These are phyloP conservation scores for Goffeauzyma gilvescens DNA, from an alignment of 768 basidiomycete species.

Conservation along the genomic window DNA sequence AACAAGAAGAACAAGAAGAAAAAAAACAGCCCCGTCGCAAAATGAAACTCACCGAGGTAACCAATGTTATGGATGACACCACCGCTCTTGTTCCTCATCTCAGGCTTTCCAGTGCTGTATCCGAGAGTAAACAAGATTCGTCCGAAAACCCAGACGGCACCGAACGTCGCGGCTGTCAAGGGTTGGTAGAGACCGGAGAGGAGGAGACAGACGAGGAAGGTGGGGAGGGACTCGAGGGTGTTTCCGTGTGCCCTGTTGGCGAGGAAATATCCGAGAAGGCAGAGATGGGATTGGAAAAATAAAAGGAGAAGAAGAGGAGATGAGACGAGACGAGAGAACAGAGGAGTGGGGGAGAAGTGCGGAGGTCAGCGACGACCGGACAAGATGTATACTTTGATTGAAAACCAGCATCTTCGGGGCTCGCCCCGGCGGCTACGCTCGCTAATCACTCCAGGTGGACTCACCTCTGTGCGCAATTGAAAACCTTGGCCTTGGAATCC, in stretches of 20 bases:
- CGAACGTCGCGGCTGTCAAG: conserved; percentile 1
- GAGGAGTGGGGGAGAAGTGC: background rate
- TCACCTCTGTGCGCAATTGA: conserved; percentile 12
- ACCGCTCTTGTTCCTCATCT: background rate
- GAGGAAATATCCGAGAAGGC: background rate
- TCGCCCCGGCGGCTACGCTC: too few relatives aligned
- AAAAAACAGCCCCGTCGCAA: too few relatives aligned
- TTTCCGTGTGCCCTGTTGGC: conserved; percentile 6
- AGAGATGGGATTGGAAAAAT: background rate
- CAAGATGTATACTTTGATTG: background rate
- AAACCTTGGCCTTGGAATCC: conserved; percentile 1
- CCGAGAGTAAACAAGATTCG: conserved; percentile 10
- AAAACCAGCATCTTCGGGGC: too few relatives aligned
- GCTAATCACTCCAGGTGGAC: too few relatives aligned
- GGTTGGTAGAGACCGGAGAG: conserved; percentile 7
- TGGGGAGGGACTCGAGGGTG: conserved; percentile 6
- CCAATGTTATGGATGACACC: conserved; percentile 4
- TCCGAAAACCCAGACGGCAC: conserved; percentile 7
- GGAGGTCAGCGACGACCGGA: too few relatives aligned
- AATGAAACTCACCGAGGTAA: background rate
- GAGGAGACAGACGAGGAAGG: conserved; percentile 9
- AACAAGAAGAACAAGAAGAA: too few relatives aligned
- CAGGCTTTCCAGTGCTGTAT: conserved; percentile 2
- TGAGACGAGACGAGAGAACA: background rate
- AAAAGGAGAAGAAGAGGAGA: background rate